Evolutionary conservation across 1,284 basidiomycete species (phyloP).

Genomic region (Inonotus obliquus): DNA sequence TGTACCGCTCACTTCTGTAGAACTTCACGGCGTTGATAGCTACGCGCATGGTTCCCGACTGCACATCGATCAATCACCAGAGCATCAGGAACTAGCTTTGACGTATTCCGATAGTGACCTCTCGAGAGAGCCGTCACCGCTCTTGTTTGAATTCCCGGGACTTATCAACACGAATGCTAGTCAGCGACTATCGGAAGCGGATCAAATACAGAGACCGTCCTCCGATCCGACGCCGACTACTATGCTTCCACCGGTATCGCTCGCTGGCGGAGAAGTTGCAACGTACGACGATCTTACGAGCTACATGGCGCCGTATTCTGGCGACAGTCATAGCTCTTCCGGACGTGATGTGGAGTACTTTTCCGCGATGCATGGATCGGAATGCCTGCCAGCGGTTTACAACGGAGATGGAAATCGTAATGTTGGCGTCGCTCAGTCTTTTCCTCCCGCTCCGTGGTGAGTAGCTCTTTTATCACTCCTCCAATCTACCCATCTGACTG

Average conservation of each 20-base stretch:
- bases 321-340: conserved; percentile 3
- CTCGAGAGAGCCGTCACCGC: conserved; percentile 18
- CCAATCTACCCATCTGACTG: neutral
- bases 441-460: conserved; percentile 11
- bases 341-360: conserved; percentile 13
- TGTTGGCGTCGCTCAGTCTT: neutral
- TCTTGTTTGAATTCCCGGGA: conserved; percentile 18
- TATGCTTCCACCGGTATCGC: conserved; percentile 17
- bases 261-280: conserved; percentile 14
- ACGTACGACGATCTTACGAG: conserved; percentile 15
- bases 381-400: conserved; percentile 13
- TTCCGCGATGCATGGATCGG: conserved; percentile 8
- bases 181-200: conserved; percentile 6
- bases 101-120: conserved; percentile 18
- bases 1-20: neutral
- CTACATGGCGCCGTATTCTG: conserved; percentile 11
- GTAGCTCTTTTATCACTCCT: neutral
- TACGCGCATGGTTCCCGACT: conserved; percentile 13
- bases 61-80: conserved; percentile 5
- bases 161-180: conserved; percentile 3
- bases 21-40: conserved; percentile 15
- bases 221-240: conserved; percentile 20
- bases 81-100: conserved; percentile 15
- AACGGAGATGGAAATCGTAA: conserved; percentile 6
- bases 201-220: conserved; percentile 14